These are phyloP conservation scores for Mycena galopus DNA, from an alignment of 768 basidiomycete species.

Conservation along the genomic window DNA sequence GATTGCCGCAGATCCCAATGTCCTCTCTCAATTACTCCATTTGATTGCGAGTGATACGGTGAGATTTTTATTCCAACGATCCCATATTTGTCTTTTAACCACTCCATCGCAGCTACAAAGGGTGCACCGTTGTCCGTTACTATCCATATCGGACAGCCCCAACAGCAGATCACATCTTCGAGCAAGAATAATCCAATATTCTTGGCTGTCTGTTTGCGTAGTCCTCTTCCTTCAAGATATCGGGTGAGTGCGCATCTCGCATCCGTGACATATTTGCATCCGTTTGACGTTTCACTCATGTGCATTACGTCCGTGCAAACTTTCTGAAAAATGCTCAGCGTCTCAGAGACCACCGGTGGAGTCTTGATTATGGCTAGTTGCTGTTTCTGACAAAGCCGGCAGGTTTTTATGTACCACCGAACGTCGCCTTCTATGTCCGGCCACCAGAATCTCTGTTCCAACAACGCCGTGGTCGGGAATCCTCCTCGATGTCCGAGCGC, in stretches of 20 bases:
- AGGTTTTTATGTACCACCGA: conserved; percentile 47
- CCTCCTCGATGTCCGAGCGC: conserved; percentile 36
- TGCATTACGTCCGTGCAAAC: conserved; percentile 44
- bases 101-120: background rate
- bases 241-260: background rate
- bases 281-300: conserved; percentile 29
- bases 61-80: background rate
- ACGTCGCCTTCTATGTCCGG: conserved; percentile 41
- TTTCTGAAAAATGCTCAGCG: conserved; percentile 28
- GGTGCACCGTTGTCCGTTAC: background rate
- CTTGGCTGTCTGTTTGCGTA: background rate
- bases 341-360: conserved; percentile 43
- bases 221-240: background rate
- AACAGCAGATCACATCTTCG: background rate
- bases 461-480: conserved; percentile 9
- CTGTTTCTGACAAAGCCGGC: conserved; percentile 48
- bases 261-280: conserved; percentile 38
- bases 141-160: background rate
- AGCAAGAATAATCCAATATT: background rate
- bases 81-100: background rate
- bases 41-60: background rate
- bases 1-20: background rate
- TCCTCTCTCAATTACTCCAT: background rate
- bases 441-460: conserved; percentile 40
- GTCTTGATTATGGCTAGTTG: conserved; percentile 38